Conservation (phyloP, 352 stramenopile genomes). For the Globisporangium megalacanthum region DNA sequence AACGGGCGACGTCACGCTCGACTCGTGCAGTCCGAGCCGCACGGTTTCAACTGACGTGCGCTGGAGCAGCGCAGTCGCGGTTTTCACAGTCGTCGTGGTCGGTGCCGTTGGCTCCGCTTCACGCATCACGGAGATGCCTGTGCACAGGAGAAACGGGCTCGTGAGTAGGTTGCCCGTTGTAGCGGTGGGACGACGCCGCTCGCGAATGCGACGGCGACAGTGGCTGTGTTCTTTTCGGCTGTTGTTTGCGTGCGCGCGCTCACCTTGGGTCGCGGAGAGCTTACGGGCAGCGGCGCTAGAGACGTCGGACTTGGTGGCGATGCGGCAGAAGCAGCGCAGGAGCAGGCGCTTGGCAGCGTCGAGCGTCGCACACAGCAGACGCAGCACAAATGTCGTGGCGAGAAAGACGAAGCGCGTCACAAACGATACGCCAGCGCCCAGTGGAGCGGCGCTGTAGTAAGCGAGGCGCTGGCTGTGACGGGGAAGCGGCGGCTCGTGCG, state of each 20-base stretch:
- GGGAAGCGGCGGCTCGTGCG: not conserved
- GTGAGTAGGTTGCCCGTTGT: constrained; percentile 12
- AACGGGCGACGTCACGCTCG: constrained; percentile 1
- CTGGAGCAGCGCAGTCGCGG: not conserved
- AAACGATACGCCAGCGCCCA: constrained; percentile 6
- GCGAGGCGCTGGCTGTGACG: not conserved
- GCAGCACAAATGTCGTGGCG: constrained; percentile 14
- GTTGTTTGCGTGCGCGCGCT: not conserved
- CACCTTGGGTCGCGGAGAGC: not conserved
- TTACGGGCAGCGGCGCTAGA: not conserved
- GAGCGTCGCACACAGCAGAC: constrained; percentile 21
- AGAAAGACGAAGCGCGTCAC: constrained; percentile 15
- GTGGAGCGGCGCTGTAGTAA: not conserved
- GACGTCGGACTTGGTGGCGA: no score
- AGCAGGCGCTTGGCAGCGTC: constrained; percentile 1
- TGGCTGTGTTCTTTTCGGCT: not conserved
- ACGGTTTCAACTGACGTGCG: constrained; percentile 6
- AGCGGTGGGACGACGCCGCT: not conserved
- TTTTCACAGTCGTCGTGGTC: not conserved
- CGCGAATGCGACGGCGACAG: not conserved
- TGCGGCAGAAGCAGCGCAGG: not conserved
- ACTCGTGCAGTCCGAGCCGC: constrained; percentile 7
- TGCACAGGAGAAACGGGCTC: constrained; percentile 7
- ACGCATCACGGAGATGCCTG: constrained; percentile 14
- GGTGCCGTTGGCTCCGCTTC: constrained; percentile 8